phyloP scores from a whole-genome alignment of 75 land plant genomes.

The Cunninghamia lanceolata region DNA sequence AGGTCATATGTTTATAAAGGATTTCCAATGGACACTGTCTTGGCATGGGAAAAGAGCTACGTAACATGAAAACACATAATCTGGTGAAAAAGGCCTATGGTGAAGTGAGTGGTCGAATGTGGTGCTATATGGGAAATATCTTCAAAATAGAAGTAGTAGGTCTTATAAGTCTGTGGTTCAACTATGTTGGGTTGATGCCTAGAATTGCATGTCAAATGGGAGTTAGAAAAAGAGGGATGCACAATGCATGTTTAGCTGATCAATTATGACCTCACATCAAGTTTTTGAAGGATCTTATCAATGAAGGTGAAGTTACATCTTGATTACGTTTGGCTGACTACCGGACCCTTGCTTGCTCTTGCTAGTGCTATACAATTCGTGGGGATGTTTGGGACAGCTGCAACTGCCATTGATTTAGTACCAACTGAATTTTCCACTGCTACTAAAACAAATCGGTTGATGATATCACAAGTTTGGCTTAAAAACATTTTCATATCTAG shows the following conservation, averaged over 20 bases:
- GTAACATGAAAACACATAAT: slow-evolving; percentile 24
- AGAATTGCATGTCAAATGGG: slow-evolving; percentile 93
- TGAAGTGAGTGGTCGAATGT: slow-evolving; percentile 53
- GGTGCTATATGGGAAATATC: slow-evolving; percentile 68
- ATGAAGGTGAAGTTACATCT: no score
- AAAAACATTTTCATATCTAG: slow-evolving; percentile 27
- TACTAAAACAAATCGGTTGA: slow-evolving; percentile 24
- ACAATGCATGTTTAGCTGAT: slow-evolving; percentile 96
- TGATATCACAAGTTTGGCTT: slow-evolving; percentile 38
- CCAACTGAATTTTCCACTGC: slow-evolving; percentile 28
- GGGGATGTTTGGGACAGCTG: slow-evolving; percentile 56
- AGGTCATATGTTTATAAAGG: slow-evolving; percentile 71
- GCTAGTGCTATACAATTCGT: slow-evolving; percentile 92
- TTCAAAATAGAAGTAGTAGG: slow-evolving; percentile 95
- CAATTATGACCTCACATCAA: slow-evolving; percentile 99
- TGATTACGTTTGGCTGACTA: no score
- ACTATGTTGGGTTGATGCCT: slow-evolving; percentile 65
- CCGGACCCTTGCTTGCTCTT: slow-evolving; percentile 96
- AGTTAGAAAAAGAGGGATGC: slow-evolving; percentile 80
- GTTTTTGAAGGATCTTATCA: no score
- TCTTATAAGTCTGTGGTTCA: slow-evolving; percentile 93
- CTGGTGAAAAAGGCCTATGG: slow-evolving; percentile 22
- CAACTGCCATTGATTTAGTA: slow-evolving; percentile 34
- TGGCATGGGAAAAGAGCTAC: slow-evolving; percentile 34
- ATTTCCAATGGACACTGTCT: slow-evolving; percentile 83